These are phyloP conservation scores for Graphiopsis chlorocephala DNA, from an alignment of 2,329 filamentous ascomycete genomes.

Conservation along the genomic window DNA sequence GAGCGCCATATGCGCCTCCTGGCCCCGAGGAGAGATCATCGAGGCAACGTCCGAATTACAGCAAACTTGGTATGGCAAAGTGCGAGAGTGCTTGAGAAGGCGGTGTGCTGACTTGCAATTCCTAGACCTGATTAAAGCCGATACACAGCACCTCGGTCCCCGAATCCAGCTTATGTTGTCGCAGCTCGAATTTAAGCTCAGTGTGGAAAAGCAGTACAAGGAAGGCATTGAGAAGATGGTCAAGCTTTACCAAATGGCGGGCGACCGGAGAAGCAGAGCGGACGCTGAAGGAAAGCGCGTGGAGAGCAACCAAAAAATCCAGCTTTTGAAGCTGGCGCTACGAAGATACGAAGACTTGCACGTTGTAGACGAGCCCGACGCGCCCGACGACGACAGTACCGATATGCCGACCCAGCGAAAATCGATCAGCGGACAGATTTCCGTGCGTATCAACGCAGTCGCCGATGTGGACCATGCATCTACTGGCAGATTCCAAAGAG, in stretches of 20 bases:
- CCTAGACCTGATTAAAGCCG: constrained; percentile 95
- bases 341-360: constrained; percentile 97
- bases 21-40: constrained; percentile 66
- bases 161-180: constrained; percentile 99
- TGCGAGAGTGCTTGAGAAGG: neutral
- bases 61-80: constrained; percentile 75
- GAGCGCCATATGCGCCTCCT: constrained; percentile 73
- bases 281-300: constrained; percentile 86
- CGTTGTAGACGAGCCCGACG: constrained; percentile 50
- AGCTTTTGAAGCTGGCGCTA: constrained; percentile 89
- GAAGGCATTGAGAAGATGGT: constrained; percentile 99
- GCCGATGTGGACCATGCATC: constrained; percentile 93
- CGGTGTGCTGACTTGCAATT: constrained; percentile 20
- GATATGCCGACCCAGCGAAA: constrained; percentile 94
- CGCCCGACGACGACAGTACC: constrained; percentile 84
- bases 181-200: constrained; percentile 97
- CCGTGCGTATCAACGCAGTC: constrained; percentile 81
- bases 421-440: constrained; percentile 87
- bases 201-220: constrained; percentile 97
- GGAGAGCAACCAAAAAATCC: constrained; percentile 97
- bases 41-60: constrained; percentile 83
- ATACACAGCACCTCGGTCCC: constrained; percentile 89
- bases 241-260: constrained; percentile 93
- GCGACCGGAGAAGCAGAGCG: constrained; percentile 89
- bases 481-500: constrained; percentile 75